phyloP scores from a whole-genome alignment of 2,329 filamentous ascomycete species.

The Arthrobotrys conoides region DNA sequence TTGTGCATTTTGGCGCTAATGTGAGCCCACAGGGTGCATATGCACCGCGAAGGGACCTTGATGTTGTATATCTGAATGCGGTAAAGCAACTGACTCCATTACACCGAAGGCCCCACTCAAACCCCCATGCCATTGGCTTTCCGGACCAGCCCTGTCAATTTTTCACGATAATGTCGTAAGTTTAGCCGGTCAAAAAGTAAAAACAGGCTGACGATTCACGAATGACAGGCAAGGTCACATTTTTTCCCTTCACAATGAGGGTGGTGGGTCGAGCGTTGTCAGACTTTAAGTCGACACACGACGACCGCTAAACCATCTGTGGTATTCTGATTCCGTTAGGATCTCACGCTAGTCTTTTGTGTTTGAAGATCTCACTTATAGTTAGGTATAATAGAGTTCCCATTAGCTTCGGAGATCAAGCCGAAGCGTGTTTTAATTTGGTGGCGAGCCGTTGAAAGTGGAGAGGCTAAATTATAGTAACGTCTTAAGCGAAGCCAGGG shows the following conservation, averaged over 20 bases:
- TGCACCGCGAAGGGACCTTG: conserved; percentile 27
- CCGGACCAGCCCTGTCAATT: background rate
- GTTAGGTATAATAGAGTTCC: conserved; percentile 10
- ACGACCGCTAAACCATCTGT: conserved; percentile 4
- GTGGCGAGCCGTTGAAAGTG: conserved; percentile 9
- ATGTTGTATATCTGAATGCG: conserved; percentile 31
- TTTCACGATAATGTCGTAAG: conserved; percentile 13
- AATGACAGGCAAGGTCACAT: background rate
- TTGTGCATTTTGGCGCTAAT: conserved; percentile 19
- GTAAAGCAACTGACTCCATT: conserved; percentile 20
- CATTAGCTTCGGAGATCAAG: conserved; percentile 9
- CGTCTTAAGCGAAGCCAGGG: background rate
- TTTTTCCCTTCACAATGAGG: too few species aligned
- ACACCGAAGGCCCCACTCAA: conserved; percentile 5
- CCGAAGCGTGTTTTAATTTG: background rate
- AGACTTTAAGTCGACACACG: background rate
- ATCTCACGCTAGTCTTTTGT: conserved; percentile 13
- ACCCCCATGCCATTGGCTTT: conserved; percentile 10
- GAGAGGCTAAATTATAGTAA: conserved; percentile 20
- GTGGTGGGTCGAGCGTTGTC: background rate
- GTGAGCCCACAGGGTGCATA: conserved; percentile 10
- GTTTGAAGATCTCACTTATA: conserved; percentile 11
- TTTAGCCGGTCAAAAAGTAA: conserved; percentile 18
- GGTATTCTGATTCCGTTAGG: background rate
- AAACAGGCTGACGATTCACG: conserved; percentile 14